Evolutionary conservation across 352 stramenopile species (phyloP).

Genomic region (Phytopythium sindhum): DNA sequence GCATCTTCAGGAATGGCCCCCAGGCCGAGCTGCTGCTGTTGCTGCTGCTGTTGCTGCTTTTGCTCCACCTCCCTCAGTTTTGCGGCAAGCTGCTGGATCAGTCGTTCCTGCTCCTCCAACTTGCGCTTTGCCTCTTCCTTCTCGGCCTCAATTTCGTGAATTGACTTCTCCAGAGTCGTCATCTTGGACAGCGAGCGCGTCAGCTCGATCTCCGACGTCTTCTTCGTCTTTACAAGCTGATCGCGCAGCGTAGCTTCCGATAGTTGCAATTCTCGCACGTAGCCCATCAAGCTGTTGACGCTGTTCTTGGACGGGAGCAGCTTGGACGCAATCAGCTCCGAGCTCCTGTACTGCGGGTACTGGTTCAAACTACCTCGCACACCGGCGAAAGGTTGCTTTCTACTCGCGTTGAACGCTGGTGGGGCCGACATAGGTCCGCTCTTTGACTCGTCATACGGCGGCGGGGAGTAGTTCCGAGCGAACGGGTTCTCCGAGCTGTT

Average conservation of each 20-base stretch:
- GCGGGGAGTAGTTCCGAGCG: constrained; percentile 10
- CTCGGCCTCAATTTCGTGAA: constrained; percentile 37
- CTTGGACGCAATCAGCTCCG: constrained; percentile 48
- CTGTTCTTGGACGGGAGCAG: constrained; percentile 52
- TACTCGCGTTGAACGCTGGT: constrained; percentile 24
- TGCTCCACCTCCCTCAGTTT: constrained; percentile 31
- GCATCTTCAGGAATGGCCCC: constrained; percentile 6
- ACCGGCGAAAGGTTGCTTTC: constrained; percentile 23
- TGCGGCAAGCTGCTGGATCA: constrained; percentile 35
- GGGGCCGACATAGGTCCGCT: constrained; percentile 40
- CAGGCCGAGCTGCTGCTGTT: constrained; percentile 9
- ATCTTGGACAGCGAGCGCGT: constrained; percentile 38
- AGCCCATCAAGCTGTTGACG: constrained; percentile 70
- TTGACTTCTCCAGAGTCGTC: constrained; percentile 38
- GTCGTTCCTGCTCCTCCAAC: constrained; percentile 36
- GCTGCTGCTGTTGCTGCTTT: constrained; percentile 14
- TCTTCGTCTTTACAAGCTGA: constrained; percentile 50
- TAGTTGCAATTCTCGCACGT: constrained; percentile 67
- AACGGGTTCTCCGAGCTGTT: constrained; percentile 37
- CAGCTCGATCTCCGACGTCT: constrained; percentile 52
- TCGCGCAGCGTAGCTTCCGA: constrained; percentile 61
- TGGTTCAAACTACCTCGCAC: constrained; percentile 21
- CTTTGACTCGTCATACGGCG: constrained; percentile 31
- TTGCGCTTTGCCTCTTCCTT: constrained; percentile 27
- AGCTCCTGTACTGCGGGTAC: constrained; percentile 24